Evolutionary conservation across 495 filamentous ascomycete genomes (phyloP).

Genomic region (Neurospora intermedia): DNA sequence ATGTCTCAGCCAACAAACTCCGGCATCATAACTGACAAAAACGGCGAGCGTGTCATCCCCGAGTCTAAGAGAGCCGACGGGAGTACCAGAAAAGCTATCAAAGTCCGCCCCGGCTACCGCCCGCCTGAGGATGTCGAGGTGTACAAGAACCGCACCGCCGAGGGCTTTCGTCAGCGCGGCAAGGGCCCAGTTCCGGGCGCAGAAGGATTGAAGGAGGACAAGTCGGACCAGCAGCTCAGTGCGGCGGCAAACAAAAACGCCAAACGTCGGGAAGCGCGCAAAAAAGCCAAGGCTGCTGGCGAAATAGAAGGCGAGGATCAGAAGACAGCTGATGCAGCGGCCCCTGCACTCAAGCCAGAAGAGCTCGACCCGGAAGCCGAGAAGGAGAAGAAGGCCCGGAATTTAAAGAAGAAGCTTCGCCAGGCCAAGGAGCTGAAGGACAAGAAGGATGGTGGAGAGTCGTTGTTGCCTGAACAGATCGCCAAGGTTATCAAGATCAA

Average conservation of each 20-base stretch:
- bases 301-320: constrained; percentile 30
- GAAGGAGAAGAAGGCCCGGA: constrained; percentile 84
- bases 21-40: constrained; percentile 65
- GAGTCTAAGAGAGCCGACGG: constrained; percentile 80
- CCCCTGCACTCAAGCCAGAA: constrained; percentile 14
- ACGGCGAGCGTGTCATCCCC: constrained; percentile 78
- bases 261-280: constrained; percentile 83
- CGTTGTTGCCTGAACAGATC: constrained; percentile 84
- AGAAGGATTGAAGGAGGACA: constrained; percentile 48
- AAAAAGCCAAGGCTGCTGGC: constrained; percentile 61
- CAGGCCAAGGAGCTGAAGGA: constrained; percentile 84
- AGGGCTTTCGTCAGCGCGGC: constrained; percentile 73
- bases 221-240: constrained; percentile 30
- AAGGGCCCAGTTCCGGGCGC: constrained; percentile 70
- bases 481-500: constrained; percentile 96
- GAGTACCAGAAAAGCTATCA: constrained; percentile 79
- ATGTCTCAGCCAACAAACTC: constrained; percentile 44
- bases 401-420: constrained; percentile 89
- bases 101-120: constrained; percentile 82
- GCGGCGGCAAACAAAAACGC: constrained; percentile 75
- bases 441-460: constrained; percentile 80
- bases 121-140: constrained; percentile 94
- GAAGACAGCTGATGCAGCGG: constrained; percentile 18
- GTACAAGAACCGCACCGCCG: constrained; percentile 87
- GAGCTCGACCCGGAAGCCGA: constrained; percentile 58